phyloP scores from a whole-genome alignment of 176 grass and related monocot species.

The Tillandsia fasciculata region DNA sequence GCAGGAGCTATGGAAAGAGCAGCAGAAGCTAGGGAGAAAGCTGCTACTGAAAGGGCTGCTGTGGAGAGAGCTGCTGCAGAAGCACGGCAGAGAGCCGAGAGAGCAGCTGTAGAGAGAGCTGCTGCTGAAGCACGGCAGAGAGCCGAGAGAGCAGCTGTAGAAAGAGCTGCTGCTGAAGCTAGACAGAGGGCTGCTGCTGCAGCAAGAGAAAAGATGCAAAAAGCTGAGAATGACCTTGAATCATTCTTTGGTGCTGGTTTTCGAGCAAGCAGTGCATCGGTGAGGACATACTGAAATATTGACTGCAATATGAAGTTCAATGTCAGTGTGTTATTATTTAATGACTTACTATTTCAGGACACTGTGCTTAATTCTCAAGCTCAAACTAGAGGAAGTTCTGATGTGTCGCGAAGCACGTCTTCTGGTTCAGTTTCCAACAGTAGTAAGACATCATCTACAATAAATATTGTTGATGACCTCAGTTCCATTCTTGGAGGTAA shows the following conservation, averaged over 20 bases:
- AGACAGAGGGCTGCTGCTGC: constrained; percentile 48
- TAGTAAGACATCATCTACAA: constrained; percentile 62
- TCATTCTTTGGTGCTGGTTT: constrained; percentile 74
- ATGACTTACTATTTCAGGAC: constrained; percentile 49
- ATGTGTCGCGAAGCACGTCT: constrained; percentile 34
- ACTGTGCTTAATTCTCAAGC: constrained; percentile 57
- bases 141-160: constrained; percentile 35
- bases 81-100: constrained; percentile 38
- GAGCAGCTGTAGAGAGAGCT: constrained; percentile 33
- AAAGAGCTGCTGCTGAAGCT: constrained; percentile 57
- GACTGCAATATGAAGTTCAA: neutral
- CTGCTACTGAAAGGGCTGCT: constrained; percentile 55
- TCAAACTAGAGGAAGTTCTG: constrained; percentile 48
- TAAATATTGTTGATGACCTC: constrained; percentile 88
- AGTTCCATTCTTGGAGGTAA: constrained; percentile 95
- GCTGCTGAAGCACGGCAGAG: neutral
- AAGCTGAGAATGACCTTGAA: constrained; percentile 76
- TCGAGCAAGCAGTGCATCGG: constrained; percentile 66
- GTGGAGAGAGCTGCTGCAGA: constrained; percentile 54
- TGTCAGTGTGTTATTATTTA: neutral
- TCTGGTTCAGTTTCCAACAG: constrained; percentile 48
- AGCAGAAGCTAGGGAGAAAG: constrained; percentile 16
- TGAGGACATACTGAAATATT: constrained; percentile 33
- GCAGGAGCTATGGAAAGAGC: constrained; percentile 58
- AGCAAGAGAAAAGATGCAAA: constrained; percentile 51